These are phyloP conservation scores for Scleromitrula shiraiana DNA, from an alignment of 2,329 filamentous ascomycete genomes.

Conservation along the genomic window DNA sequence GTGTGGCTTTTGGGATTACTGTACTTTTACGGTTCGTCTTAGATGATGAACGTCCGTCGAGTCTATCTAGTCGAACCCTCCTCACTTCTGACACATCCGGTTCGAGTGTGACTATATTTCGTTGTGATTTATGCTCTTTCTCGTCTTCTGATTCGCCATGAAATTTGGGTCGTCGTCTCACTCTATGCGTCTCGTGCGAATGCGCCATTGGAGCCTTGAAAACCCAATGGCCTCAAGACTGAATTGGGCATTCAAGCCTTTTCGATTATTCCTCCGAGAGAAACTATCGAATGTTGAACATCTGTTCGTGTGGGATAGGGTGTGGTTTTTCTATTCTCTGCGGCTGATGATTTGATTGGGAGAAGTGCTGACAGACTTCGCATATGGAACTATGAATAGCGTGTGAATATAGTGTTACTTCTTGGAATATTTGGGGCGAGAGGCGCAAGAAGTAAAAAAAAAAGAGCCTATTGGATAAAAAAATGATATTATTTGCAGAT, in stretches of 20 bases:
- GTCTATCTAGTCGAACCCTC: conserved; percentile 25
- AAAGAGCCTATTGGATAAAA: background rate
- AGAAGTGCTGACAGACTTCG: conserved; percentile 4
- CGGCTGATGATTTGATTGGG: conserved; percentile 4
- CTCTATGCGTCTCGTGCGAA: background rate
- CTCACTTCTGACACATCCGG: conserved; percentile 18
- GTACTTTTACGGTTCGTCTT: conserved; percentile 11
- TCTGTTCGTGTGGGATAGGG: conserved; percentile 19
- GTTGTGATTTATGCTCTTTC: conserved; percentile 14
- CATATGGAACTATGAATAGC: conserved; percentile 1
- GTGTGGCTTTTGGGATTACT: conserved; percentile 18
- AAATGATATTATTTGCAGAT: too few species aligned
- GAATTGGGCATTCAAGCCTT: conserved; percentile 1
- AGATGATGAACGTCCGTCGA: conserved; percentile 15
- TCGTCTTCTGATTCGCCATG: conserved; percentile 22
- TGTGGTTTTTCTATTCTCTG: background rate
- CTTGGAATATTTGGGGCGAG: background rate
- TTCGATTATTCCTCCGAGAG: background rate
- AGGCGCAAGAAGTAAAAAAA: background rate
- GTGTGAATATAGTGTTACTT: too few species aligned
- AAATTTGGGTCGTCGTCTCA: conserved; percentile 18
- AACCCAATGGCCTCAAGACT: background rate
- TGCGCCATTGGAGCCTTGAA: background rate
- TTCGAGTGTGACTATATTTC: conserved; percentile 16
- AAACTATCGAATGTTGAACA: conserved; percentile 15